Base-by-base conservation (phyloP, 352 stramenopile species). In the Chrysophaeum taylorii region DNA sequence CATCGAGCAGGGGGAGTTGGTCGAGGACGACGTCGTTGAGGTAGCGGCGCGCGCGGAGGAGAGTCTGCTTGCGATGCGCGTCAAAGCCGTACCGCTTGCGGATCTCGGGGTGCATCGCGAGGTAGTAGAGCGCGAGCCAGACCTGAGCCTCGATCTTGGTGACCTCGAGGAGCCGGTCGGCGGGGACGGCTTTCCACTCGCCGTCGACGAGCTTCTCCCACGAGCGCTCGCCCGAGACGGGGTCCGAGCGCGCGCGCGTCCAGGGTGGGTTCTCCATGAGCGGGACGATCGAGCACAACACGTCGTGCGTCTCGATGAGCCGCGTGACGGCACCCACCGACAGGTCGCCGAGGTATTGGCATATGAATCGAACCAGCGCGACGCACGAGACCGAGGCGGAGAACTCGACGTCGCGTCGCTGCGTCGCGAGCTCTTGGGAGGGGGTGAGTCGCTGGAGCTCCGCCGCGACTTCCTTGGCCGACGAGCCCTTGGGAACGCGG, bases 221-320 rank as follows among this genome's bases (percentile, higher is more conserved):
- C 53, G 73, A 71, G 53, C 60, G 78, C 67, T 53, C 23, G 36
- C 16, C 43, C 27, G 12, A 38, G 60, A 31, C 60, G 29, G 33
- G 39, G 16, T 76, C 57, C 12, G 64, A 37, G 2, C 16, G 39
- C 41, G 23, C 2, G 33, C 95, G 79, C 9, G 91, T 97, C 93
- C 93, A 98, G 25, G 93, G 93, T 33, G 93, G 92, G 73, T 97
- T 96, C 70, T 98, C 93, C 18, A 98, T 85, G 14, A 97, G 82
- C 36, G 83, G 84, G 1, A 93, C 84, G 25, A 98, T 82, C 9
- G 90, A 86, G 18, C 97, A 78, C 16, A 96, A 82, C 54, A 93
- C 84, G 75, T 98, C 93, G 73, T 98, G 92, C n/a, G 89, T 97
- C 72, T 98, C 90, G n/a, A 97, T 70, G 27, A 98, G 77, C 25